Evolutionary conservation across 129 eudicot species (phyloP).

Genomic region (Sambucus nigra): DNA sequence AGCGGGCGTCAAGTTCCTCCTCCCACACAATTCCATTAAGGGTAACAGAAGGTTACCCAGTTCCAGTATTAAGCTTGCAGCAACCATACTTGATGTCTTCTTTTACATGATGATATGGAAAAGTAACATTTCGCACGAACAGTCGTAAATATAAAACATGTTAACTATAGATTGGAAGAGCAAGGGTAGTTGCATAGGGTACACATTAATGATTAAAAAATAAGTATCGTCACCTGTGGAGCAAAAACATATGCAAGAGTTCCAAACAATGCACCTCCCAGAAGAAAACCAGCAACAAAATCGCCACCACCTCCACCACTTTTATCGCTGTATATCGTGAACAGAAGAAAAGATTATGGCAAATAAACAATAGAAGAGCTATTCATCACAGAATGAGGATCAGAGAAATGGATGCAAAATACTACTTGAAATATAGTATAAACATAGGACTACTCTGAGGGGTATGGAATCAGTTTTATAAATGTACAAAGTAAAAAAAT

Average conservation of each 20-base stretch:
- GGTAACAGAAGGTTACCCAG: too few relatives aligned
- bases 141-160: too few relatives aligned
- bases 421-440: not conserved
- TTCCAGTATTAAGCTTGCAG: too few relatives aligned
- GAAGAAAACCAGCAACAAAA: slow-evolving; percentile 68
- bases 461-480: not conserved
- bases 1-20: too few relatives aligned
- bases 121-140: too few relatives aligned
- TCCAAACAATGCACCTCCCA: slow-evolving; percentile 89
- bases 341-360: slow-evolving; percentile 1
- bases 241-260: slow-evolving; percentile 72
- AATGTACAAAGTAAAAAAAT: not conserved
- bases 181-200: too few relatives aligned
- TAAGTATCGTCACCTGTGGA: slow-evolving; percentile 59
- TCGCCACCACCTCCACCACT: slow-evolving; percentile 63
- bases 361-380: not conserved
- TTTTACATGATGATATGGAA: too few relatives aligned
- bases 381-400: not conserved
- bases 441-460: not conserved
- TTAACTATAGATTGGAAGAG: too few relatives aligned
- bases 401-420: not conserved
- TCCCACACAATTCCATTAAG: too few relatives aligned
- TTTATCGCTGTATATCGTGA: slow-evolving; percentile 37
- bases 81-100: too few relatives aligned
- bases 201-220: not conserved